These are phyloP conservation scores for Pyrenophora teres DNA, from an alignment of 2,329 filamentous ascomycete species.

Conservation along the genomic window DNA sequence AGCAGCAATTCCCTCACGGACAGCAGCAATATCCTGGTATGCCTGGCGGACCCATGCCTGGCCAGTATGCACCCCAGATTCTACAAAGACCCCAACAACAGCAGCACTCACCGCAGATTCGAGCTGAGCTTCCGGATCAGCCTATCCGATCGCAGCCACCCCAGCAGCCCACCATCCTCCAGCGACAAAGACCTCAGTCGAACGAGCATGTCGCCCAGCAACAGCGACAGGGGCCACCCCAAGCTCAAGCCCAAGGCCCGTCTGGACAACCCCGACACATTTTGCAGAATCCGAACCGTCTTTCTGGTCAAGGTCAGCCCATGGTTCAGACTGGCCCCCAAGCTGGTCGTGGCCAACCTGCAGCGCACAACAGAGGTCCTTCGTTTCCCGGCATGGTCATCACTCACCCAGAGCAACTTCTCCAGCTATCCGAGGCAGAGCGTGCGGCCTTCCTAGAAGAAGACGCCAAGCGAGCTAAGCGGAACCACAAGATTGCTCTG, in stretches of 20 bases:
- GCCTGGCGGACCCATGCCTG: slow-evolving; percentile 43
- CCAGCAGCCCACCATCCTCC: slow-evolving; percentile 44
- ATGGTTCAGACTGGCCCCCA: slow-evolving; percentile 36
- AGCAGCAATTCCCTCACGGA: slow-evolving; percentile 37
- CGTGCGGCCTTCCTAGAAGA: slow-evolving; percentile 83
- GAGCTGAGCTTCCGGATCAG: slow-evolving; percentile 51
- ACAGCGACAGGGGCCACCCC: slow-evolving; percentile 33
- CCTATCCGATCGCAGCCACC: slow-evolving; percentile 33
- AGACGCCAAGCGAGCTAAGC: slow-evolving; percentile 92
- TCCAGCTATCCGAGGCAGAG: slow-evolving; percentile 81
- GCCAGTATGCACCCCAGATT: slow-evolving; percentile 56
- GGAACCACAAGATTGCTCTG: slow-evolving; percentile 96
- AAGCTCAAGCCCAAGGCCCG: slow-evolving; percentile 49
- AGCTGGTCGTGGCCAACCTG: slow-evolving; percentile 41
- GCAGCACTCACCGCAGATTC: slow-evolving; percentile 49
- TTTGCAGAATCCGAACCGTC: slow-evolving; percentile 76
- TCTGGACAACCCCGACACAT: slow-evolving; percentile 68
- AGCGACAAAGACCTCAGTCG: slow-evolving; percentile 38
- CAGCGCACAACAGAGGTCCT: slow-evolving; percentile 51
- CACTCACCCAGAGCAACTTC: slow-evolving; percentile 72
- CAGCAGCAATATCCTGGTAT: slow-evolving; percentile 38
- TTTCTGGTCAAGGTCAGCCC: slow-evolving; percentile 52
- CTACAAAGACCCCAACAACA: slow-evolving; percentile 53
- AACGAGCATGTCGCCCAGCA: slow-evolving; percentile 30
- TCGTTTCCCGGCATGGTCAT: slow-evolving; percentile 60